phyloP scores from a whole-genome alignment of 1,284 basidiomycete species.

The Vanrija humicola region DNA sequence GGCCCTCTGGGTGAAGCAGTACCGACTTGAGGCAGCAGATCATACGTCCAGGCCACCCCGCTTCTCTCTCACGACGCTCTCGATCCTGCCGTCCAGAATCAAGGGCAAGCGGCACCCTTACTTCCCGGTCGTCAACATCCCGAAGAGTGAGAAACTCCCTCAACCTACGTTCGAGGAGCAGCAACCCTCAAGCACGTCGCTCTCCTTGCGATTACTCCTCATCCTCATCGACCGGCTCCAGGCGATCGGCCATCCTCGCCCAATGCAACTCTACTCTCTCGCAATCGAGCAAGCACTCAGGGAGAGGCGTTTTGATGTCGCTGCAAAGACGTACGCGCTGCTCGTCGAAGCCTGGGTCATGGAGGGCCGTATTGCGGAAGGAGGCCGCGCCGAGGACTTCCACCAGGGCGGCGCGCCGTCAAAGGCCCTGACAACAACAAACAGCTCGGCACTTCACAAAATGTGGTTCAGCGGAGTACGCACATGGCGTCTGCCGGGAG shows the following conservation, averaged over 20 bases:
- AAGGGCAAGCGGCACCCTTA: too few relatives aligned
- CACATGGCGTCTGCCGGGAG: conserved; percentile 46
- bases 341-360: conserved; percentile 50
- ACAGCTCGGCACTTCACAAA: conserved; percentile 18
- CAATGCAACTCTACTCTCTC: conserved; percentile 28
- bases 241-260: conserved; percentile 29
- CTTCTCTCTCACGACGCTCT: too few relatives aligned
- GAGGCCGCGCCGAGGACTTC: conserved; percentile 39
- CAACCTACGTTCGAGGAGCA: conserved; percentile 23
- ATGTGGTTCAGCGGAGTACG: conserved; percentile 46
- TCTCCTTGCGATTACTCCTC: conserved; percentile 12
- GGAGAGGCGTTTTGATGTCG: conserved; percentile 33
- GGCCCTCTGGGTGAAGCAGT: too few relatives aligned
- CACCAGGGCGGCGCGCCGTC: conserved; percentile 21
- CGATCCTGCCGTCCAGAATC: too few relatives aligned
- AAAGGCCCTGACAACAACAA: conserved; percentile 4
- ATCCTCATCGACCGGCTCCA: conserved; percentile 28
- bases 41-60: too few relatives aligned
- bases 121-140: too few relatives aligned
- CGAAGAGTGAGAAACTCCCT: neutral
- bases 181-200: neutral
- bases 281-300: conserved; percentile 26
- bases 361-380: conserved; percentile 45
- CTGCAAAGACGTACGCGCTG: conserved; percentile 44
- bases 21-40: too few relatives aligned